Conservation (phyloP, 2,329 filamentous ascomycete genomes). For the Fusarium penzigii region DNA sequence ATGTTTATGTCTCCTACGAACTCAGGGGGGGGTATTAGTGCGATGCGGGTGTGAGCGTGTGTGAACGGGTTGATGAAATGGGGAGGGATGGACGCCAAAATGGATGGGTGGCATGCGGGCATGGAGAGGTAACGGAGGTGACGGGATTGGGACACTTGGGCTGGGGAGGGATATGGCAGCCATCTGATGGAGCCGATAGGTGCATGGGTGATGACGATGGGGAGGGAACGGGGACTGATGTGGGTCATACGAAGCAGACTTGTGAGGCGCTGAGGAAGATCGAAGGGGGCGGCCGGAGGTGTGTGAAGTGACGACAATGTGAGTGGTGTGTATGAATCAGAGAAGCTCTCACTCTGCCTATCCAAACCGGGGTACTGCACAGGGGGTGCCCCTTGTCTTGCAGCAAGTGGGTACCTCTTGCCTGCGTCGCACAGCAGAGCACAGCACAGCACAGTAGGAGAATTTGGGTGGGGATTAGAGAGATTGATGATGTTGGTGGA, state of each 20-base stretch:
- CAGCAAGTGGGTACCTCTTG: background rate
- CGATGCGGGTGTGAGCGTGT: slow-evolving; percentile 6
- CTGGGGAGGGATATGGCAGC: slow-evolving; percentile 6
- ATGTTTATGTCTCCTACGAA: too few species aligned
- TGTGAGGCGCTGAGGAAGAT: slow-evolving; percentile 15
- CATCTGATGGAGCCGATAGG: background rate
- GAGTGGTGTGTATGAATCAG: background rate
- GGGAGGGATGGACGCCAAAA: slow-evolving; percentile 8
- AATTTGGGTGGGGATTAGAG: background rate
- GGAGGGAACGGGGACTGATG: slow-evolving; percentile 14
- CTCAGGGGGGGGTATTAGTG: slow-evolving; percentile 5
- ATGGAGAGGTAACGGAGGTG: background rate
- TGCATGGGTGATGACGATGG: slow-evolving; percentile 14
- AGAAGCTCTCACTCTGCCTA: background rate
- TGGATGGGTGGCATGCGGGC: slow-evolving; percentile 1
- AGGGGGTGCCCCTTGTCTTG: background rate
- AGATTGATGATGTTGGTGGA: background rate
- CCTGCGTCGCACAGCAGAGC: too few species aligned
- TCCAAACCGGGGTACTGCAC: background rate
- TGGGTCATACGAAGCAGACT: slow-evolving; percentile 23
- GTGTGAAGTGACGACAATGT: slow-evolving; percentile 7
- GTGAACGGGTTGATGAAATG: slow-evolving; percentile 15
- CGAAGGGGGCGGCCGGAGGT: slow-evolving; percentile 14
- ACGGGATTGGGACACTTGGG: slow-evolving; percentile 10
- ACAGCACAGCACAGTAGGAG: background rate